These are phyloP conservation scores for Suillus clintonianus DNA, from an alignment of 768 basidiomycete species.

Conservation along the genomic window DNA sequence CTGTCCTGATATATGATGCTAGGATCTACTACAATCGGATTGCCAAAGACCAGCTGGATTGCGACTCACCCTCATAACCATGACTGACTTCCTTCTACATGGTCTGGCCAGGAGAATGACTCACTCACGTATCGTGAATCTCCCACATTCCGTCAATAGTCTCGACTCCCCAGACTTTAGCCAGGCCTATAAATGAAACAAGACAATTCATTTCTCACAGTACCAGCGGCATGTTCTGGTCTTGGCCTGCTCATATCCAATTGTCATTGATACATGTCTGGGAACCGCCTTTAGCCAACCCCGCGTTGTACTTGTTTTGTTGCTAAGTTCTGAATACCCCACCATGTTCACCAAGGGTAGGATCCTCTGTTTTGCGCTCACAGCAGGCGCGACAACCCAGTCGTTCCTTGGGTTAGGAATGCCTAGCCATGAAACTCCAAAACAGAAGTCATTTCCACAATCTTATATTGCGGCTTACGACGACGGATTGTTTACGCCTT, in stretches of 20 bases:
- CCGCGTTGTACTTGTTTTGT: not conserved
- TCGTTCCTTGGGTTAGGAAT: conserved; percentile 14
- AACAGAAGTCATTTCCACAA: conserved; percentile 6
- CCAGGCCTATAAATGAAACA: too few species aligned
- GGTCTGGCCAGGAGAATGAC: too few species aligned
- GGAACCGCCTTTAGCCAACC: not conserved
- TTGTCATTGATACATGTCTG: not conserved
- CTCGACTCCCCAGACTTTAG: too few species aligned
- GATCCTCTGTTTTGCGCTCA: not conserved
- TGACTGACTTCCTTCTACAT: too few species aligned
- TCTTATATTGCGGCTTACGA: conserved; percentile 19
- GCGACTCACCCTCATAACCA: too few species aligned
- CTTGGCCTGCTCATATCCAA: too few species aligned
- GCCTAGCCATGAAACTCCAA: not conserved
- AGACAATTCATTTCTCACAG: too few species aligned
- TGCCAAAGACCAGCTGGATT: too few species aligned
- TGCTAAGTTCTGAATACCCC: not conserved
- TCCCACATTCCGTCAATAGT: not conserved
- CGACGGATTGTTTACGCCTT: conserved; percentile 33
- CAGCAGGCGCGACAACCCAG: conserved; percentile 18
- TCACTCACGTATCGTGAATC: not conserved
- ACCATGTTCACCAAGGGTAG: not conserved
- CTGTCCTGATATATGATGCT: too few species aligned
- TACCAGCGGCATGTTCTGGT: too few species aligned
- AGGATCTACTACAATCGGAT: too few species aligned